Evolutionary conservation across 805 yeast genomes (phyloP), one percentile per base, ranked within the genome.

Genomic region (Grigorovia jiainica): DNA sequence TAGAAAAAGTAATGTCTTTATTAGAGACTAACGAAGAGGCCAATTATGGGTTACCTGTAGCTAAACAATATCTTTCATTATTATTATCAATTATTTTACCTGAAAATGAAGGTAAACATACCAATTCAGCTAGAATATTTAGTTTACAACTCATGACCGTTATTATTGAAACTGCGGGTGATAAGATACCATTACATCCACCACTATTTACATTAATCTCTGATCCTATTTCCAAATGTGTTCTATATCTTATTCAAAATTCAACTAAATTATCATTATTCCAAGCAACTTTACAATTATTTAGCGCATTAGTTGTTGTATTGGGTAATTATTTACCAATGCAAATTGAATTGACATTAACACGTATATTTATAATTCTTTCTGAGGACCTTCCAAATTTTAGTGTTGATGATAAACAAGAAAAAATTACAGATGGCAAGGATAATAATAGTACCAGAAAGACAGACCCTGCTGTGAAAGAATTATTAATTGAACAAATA

Each of bases 81-180:
- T 69, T 90, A 33, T 74, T 87, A 11, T 82, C 92, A 1, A 76
- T 89, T 61, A 70, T 89, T 27, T 79, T 92, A 9, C 94, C 95
- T 0, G 76, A 80, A 29, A 83, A 86, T 52, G 86, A 82, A 55
- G 76, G 76, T 53, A 87, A 84, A 53, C 92, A 87, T 54, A 84
- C 90, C 47, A 96, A 90, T 58, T 73, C 86, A 21, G 80, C 96
- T 0, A 75, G 95, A 43, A 80, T 85, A 11, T 78, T 90, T 64
- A 92, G 95, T 0, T 64, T 92, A 30, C 73, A 80, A 23, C 71
- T 90, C 33, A 69, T 92, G 33, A 79, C 78, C 42, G 79, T 82
- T 0, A 82, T 94, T 1, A 71, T 92, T 38, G 97, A 92, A 61
- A 79, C 85, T 5, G 70, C 87, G 9, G 96, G 96, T 3, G 65